Evolutionary conservation across 768 basidiomycete genomes (phyloP).

Genomic region (Boletellus sp.): DNA sequence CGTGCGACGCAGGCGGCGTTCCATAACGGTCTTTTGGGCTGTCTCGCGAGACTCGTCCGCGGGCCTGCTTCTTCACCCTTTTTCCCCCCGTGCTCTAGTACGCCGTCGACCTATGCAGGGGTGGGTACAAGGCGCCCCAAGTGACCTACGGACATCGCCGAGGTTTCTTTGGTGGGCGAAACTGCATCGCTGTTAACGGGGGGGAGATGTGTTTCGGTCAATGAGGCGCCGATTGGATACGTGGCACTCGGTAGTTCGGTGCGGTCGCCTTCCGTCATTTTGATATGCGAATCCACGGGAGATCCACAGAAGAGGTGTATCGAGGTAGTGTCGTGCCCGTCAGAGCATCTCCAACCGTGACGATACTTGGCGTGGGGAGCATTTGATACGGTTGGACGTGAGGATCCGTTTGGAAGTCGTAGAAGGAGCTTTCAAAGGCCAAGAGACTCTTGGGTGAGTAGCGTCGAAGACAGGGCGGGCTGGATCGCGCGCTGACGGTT

Average conservation of each 20-base stretch:
- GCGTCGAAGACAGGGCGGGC: too few relatives aligned
- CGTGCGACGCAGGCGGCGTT: not conserved
- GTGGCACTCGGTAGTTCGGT: not conserved
- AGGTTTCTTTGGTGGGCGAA: slow-evolving; percentile 1
- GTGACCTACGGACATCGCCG: slow-evolving; percentile 3
- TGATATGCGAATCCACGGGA: not conserved
- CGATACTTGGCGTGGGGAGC: not conserved
- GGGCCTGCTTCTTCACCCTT: not conserved
- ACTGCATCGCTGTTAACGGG: not conserved
- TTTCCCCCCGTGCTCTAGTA: not conserved
- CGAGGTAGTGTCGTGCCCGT: not conserved
- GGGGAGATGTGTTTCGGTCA: not conserved
- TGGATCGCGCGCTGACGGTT: too few relatives aligned
- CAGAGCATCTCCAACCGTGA: too few relatives aligned
- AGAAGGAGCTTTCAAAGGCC: too few relatives aligned
- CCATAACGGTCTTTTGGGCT: too few relatives aligned
- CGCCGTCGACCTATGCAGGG: not conserved
- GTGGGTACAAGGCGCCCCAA: slow-evolving; percentile 1
- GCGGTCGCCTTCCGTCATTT: not conserved
- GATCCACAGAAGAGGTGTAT: not conserved
- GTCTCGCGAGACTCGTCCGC: too few relatives aligned
- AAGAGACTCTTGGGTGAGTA: too few relatives aligned
- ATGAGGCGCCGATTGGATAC: not conserved
- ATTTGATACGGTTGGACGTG: too few relatives aligned
- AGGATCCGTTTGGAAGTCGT: too few relatives aligned